Base-by-base conservation (phyloP, 78 protist species). In the Tieghemostelium lacteum region DNA sequence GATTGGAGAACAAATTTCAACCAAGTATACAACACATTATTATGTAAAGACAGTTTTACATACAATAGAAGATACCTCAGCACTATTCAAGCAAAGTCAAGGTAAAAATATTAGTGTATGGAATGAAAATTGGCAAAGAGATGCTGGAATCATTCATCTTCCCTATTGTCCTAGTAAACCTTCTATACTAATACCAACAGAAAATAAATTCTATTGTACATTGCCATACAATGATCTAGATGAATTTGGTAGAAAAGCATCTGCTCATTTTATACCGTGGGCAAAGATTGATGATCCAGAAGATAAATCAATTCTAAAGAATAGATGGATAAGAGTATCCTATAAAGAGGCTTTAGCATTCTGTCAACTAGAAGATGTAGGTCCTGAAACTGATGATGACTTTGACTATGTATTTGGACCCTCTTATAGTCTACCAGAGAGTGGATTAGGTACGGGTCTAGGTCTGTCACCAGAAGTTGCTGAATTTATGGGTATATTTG, bases 341-440 rank as follows among this genome's bases (percentile, higher is more conserved):
- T n/a, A 55, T 28, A 42, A 58, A 22, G 71, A 74, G 19, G 69
- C 67, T 0, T 20, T 37, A 17, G 85, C 57, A 39, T 74, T 36
- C n/a, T 74, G 85, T 45, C 85, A 74, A 61, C 42, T 40, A 10
- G 85, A 55, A 5, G 85, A 74, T 42, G 85, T 74, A 1, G 85
- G 85, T n/a, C 85, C 85, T 0, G 45, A 40, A 19, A 24, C 7
- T 1, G 57, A 42, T 28, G 85, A 74, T 61, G 85, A 74, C 20
- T 74, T 60, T 29, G 49, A 64, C 0, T 74, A 74, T 74, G 85
- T 74, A 3, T 74, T 74, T 29, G 85, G 85, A 28, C n/a, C 85
- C 17, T 31, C 69, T 16, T 71, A 74, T 28, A 28, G 57, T 2
- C 8, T 74, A 61, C 85, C 85, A 16, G 85, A 74, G 26, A 29